Percentiles rank a stretch among this genome's conserved stretches.
These are phyloP conservation scores for Colletotrichum truncatum DNA, from an alignment of 2,329 filamentous ascomycete species.

Conservation along the genomic window DNA sequence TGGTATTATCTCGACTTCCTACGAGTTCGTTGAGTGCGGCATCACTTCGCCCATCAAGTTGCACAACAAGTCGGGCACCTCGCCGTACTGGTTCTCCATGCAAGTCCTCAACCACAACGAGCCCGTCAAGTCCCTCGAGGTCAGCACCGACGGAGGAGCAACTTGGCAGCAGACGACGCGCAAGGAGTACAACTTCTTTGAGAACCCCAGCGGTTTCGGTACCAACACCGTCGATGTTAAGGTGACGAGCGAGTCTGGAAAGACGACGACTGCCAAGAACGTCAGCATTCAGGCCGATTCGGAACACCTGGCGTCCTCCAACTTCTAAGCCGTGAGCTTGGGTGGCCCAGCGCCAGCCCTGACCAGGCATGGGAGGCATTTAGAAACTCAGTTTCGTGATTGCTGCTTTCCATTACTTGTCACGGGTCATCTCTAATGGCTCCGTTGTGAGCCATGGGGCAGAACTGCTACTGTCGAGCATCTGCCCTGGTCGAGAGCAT, in stretches of 20 bases:
- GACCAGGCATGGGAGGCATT: neutral
- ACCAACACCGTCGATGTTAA: conserved; percentile 62
- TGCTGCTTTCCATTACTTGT: neutral
- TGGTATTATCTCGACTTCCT: conserved; percentile 46
- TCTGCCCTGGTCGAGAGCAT: neutral
- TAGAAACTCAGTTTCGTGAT: neutral
- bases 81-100: conserved; percentile 51
- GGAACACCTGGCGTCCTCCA: conserved; percentile 40
- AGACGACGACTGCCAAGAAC: conserved; percentile 58
- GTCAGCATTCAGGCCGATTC: conserved; percentile 51
- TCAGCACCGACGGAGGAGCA: conserved; percentile 66
- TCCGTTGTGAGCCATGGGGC: neutral
- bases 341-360: neutral
- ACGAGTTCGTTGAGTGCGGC: conserved; percentile 49
- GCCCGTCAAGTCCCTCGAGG: conserved; percentile 64
- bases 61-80: conserved; percentile 55
- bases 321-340: conserved; percentile 39
- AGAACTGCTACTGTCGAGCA: neutral
- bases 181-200: conserved; percentile 68
- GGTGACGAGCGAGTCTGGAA: conserved; percentile 62
- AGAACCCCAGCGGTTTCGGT: conserved; percentile 66
- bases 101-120: conserved; percentile 72
- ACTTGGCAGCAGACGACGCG: conserved; percentile 67
- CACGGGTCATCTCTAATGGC: neutral
- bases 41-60: conserved; percentile 52